Conservation (phyloP, 805 yeast species). For the Ogataea methanolica region DNA sequence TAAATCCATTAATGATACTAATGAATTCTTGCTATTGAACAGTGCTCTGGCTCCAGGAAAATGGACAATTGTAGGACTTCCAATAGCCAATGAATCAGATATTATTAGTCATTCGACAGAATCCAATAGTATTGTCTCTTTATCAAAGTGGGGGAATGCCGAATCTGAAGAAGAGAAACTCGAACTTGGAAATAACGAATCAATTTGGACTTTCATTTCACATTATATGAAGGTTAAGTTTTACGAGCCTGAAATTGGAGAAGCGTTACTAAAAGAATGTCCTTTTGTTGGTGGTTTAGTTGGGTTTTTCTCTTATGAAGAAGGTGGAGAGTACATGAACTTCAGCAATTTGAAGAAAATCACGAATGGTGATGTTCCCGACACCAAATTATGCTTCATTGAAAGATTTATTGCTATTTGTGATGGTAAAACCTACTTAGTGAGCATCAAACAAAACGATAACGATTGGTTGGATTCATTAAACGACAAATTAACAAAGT, state of each 20-base stretch:
- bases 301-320: conserved; percentile 86
- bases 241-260: conserved; percentile 23
- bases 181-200: conserved; percentile 7
- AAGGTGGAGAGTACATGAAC: conserved; percentile 49
- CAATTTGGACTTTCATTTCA: conserved; percentile 54
- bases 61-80: conserved; percentile 84
- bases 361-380: conserved; percentile 49
- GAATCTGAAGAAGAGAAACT: neutral
- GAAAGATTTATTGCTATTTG: conserved; percentile 61
- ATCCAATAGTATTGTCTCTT: conserved; percentile 18
- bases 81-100: conserved; percentile 38
- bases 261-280: conserved; percentile 33
- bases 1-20: conserved; percentile 14
- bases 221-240: conserved; percentile 38
- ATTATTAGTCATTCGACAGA: conserved; percentile 63
- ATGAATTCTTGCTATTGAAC: conserved; percentile 59
- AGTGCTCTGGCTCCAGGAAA: conserved; percentile 82
- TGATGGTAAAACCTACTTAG: conserved; percentile 44
- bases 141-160: conserved; percentile 28
- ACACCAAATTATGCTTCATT: conserved; percentile 67
- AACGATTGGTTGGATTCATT: conserved; percentile 31
- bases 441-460: conserved; percentile 45
- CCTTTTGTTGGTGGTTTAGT: conserved; percentile 92
- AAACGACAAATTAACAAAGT: neutral
- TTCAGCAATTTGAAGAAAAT: conserved; percentile 33